Conservation (phyloP, 441 rosid genomes). For the Bocquillonia castaneifolia region DNA sequence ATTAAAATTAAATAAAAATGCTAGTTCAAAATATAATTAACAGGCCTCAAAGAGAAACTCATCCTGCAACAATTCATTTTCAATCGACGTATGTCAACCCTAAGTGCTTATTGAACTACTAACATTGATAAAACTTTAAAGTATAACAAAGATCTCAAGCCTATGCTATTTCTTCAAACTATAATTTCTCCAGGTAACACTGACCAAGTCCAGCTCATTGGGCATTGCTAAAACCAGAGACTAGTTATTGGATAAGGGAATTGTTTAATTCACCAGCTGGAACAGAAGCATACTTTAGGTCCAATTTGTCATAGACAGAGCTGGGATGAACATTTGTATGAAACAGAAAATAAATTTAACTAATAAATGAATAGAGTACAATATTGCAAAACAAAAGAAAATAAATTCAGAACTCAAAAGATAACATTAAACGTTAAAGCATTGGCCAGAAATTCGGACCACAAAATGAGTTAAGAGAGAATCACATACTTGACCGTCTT, state of each 20-base stretch:
- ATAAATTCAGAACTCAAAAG: too few species aligned
- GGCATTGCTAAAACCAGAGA: background rate
- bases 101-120: too few species aligned
- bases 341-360: conserved; percentile 14
- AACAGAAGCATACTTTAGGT: conserved; percentile 63
- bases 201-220: background rate
- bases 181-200: background rate
- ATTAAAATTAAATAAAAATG: too few species aligned
- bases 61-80: too few species aligned
- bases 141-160: too few species aligned
- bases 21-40: too few species aligned
- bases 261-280: conserved; percentile 49
- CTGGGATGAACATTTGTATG: conserved; percentile 68
- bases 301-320: conserved; percentile 74
- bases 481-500: conserved; percentile 50
- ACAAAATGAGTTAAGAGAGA: too few species aligned
- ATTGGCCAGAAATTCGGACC: too few species aligned
- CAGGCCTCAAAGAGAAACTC: too few species aligned
- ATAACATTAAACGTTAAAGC: too few species aligned
- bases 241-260: conserved; percentile 15
- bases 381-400: background rate
- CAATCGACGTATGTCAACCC: background rate
- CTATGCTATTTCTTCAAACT: background rate
- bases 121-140: too few species aligned
- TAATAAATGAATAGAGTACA: background rate